Evolutionary conservation across 139 green algal species (phyloP).

Genomic region (Auxenochlorella pyrenoidosa): DNA sequence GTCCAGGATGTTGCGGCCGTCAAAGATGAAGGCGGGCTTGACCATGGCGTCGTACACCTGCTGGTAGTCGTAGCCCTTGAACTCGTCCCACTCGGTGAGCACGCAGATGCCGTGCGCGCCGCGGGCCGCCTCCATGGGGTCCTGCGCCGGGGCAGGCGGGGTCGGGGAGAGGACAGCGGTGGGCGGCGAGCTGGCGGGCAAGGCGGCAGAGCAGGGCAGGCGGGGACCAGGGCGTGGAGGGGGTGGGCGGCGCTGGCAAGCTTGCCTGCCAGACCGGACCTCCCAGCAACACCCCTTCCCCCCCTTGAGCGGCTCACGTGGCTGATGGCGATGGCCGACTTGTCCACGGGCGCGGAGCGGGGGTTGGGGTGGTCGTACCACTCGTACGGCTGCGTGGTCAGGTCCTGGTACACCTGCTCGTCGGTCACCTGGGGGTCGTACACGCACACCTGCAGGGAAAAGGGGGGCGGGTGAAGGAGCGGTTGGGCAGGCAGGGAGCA

Average conservation of each 20-base stretch:
- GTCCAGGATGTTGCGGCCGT: constrained; percentile 97
- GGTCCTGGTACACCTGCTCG: constrained; percentile 87
- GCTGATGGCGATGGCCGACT: constrained; percentile 67
- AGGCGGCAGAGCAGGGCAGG: background rate
- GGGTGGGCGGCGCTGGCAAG: too few species aligned
- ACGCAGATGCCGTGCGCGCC: constrained; percentile 90
- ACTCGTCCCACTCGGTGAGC: constrained; percentile 99
- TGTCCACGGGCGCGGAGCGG: constrained; percentile 50
- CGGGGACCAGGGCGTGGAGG: too few species aligned
- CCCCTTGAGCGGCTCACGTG: constrained; percentile 1
- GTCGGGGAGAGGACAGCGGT: background rate
- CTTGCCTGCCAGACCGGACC: too few species aligned
- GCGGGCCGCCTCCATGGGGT: constrained; percentile 73
- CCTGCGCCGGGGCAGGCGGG: background rate
- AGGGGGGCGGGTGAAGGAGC: background rate
- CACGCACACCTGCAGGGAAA: constrained; percentile 64
- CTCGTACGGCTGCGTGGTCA: constrained; percentile 88
- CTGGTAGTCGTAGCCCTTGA: constrained; percentile 87
- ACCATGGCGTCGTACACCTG: constrained; percentile 88
- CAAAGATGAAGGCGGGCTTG: constrained; percentile 99
- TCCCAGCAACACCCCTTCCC: background rate
- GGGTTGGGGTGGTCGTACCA: constrained; percentile 88
- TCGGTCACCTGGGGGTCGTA: constrained; percentile 94
- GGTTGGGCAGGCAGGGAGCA: background rate
- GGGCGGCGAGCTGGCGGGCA: background rate